Percentiles rank a stretch among this genome's conserved stretches.
phyloP scores from a whole-genome alignment of 768 basidiomycete genomes.

The Agaricus sinodeliciosus region DNA sequence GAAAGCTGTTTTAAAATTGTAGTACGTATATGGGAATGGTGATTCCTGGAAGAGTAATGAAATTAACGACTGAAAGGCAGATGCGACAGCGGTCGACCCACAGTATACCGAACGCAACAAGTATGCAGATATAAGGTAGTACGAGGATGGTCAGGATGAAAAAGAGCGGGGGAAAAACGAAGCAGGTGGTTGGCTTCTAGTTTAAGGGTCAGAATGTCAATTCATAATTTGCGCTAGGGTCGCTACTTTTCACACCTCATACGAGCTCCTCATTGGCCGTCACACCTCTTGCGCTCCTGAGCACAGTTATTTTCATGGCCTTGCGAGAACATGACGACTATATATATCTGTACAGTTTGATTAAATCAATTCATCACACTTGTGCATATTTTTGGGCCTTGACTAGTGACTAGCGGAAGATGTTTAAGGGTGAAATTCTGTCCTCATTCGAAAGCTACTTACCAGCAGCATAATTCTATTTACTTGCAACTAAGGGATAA shows the following conservation, averaged over 20 bases:
- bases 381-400: too few species aligned
- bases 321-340: too few species aligned
- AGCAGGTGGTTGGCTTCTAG: slow-evolving; percentile 2
- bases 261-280: neutral
- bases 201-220: slow-evolving; percentile 10
- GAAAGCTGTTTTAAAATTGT: neutral
- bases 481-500: too few species aligned
- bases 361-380: too few species aligned
- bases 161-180: neutral
- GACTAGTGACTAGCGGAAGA: too few species aligned
- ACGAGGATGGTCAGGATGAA: neutral
- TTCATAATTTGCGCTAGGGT: slow-evolving; percentile 2
- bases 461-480: too few species aligned
- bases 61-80: neutral
- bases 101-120: neutral
- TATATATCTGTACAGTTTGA: too few species aligned
- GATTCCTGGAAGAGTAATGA: neutral
- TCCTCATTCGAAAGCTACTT: too few species aligned
- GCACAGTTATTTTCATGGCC: too few species aligned
- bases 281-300: too few species aligned
- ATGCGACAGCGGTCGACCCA: neutral
- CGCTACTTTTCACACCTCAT: slow-evolving; percentile 1
- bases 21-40: neutral
- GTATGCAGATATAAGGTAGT: neutral
- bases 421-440: too few species aligned